A percentile compares a stretch with the other conserved stretches of the same genome.
Conservation (phyloP, 2,329 filamentous ascomycete genomes). For the Trichophyton benhamiae region DNA sequence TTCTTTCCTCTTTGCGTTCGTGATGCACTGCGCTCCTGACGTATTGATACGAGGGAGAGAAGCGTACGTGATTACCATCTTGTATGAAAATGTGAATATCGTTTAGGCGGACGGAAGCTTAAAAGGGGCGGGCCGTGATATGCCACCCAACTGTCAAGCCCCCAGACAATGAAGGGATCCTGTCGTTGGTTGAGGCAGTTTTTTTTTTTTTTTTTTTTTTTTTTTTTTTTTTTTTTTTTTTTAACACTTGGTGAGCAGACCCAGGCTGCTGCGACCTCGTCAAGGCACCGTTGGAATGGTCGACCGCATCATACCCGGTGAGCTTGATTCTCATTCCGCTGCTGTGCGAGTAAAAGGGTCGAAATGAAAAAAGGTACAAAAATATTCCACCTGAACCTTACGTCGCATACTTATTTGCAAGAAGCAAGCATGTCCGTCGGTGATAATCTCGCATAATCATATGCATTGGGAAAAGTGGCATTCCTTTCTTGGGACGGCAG, state of each 20-base stretch:
- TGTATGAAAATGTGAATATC: background rate
- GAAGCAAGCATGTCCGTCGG: background rate
- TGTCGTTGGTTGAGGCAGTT: background rate
- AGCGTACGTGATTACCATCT: background rate
- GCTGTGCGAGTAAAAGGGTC: background rate
- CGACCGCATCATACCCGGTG: background rate
- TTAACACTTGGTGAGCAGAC: background rate
- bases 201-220: background rate
- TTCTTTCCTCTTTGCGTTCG: background rate
- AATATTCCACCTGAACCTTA: background rate
- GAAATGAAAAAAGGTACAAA: background rate
- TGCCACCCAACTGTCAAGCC: background rate
- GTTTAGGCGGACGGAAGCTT: background rate
- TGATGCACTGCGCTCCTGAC: background rate
- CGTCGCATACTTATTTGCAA: background rate
- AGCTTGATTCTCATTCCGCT: conserved; percentile 1
- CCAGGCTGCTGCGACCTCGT: background rate
- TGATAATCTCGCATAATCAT: background rate
- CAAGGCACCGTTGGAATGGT: conserved; percentile 1
- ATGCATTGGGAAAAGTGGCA: background rate
- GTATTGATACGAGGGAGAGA: background rate
- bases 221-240: too few species aligned
- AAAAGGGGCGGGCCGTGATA: conserved; percentile 1
- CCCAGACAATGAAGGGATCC: background rate
- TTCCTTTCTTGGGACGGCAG: background rate